Conservation (phyloP, 257 asterid species). For the Petunia axillaris region DNA sequence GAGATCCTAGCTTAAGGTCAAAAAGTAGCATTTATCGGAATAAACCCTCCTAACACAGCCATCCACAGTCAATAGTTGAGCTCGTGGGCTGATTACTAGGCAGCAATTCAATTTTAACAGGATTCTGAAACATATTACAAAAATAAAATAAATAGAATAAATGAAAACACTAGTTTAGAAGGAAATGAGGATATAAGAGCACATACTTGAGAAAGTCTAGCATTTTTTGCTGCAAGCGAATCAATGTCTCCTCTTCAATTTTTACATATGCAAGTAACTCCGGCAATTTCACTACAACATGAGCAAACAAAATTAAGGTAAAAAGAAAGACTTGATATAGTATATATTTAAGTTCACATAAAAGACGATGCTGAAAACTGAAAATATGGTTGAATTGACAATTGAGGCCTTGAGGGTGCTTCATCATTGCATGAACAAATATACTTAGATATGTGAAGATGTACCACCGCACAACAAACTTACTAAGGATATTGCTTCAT, state of each 20-base stretch:
- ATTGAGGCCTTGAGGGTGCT: neutral
- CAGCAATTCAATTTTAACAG: neutral
- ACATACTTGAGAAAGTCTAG: slow-evolving; percentile 79
- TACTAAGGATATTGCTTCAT: neutral
- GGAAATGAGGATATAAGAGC: slow-evolving; percentile 28
- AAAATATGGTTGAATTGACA: neutral
- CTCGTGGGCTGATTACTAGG: slow-evolving; percentile 16
- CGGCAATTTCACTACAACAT: slow-evolving; percentile 86
- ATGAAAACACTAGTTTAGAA: neutral
- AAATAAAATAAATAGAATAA: neutral
- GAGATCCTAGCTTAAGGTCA: neutral
- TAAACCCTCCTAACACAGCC: slow-evolving; percentile 8
- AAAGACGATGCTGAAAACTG: neutral
- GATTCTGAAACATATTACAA: neutral
- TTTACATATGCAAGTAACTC: slow-evolving; percentile 69
- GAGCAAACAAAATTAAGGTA: slow-evolving; percentile 33
- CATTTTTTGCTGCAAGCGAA: slow-evolving; percentile 78
- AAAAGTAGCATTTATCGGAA: neutral
- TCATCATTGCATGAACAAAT: neutral
- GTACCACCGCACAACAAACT: neutral
- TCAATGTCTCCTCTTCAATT: slow-evolving; percentile 77
- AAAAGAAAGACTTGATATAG: neutral
- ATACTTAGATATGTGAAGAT: neutral
- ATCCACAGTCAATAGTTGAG: neutral
- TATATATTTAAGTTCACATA: neutral